Evolutionary conservation across 352 stramenopile genomes (phyloP).

Genomic region (Pythium guiyangense): DNA sequence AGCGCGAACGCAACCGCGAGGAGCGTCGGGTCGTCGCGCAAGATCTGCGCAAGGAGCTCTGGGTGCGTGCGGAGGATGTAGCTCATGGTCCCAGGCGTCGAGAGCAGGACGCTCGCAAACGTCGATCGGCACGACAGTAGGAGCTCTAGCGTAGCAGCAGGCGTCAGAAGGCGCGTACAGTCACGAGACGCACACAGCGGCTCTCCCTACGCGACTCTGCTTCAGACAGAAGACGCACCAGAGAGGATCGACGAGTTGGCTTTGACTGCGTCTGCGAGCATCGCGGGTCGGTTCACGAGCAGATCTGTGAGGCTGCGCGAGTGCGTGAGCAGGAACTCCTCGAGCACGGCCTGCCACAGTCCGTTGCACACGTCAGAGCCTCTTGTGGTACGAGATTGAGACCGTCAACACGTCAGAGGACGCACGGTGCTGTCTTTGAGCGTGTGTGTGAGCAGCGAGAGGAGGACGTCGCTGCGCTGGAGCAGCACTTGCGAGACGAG

Average conservation of each 20-base stretch:
- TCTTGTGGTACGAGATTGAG: no score
- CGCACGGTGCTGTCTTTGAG: constrained; percentile 60
- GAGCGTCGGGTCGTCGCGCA: constrained; percentile 44
- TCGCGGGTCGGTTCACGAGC: constrained; percentile 43
- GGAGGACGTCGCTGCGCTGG: constrained; percentile 44
- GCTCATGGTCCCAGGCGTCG: constrained; percentile 36
- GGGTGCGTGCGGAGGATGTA: constrained; percentile 47
- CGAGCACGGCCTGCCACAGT: constrained; percentile 34
- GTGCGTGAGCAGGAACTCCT: constrained; percentile 68
- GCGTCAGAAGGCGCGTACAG: no score
- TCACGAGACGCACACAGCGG: no score
- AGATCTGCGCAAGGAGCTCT: constrained; percentile 35
- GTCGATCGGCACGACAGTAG: constrained; percentile 37
- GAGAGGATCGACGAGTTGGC: constrained; percentile 48
- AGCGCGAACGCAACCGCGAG: constrained; percentile 42
- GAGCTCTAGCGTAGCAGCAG: constrained; percentile 20
- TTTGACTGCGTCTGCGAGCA: constrained; percentile 47
- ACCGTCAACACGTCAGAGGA: no score
- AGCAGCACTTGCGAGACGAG: constrained; percentile 53
- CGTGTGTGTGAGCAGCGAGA: constrained; percentile 48
- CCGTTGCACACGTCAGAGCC: no score
- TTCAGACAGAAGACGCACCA: constrained; percentile 18
- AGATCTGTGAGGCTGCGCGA: constrained; percentile 55
- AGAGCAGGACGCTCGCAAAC: constrained; percentile 35
- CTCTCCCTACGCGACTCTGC: no score